Evolutionary conservation across 2,329 filamentous ascomycete species (phyloP).

Genomic region (Penicillium glabrum): DNA sequence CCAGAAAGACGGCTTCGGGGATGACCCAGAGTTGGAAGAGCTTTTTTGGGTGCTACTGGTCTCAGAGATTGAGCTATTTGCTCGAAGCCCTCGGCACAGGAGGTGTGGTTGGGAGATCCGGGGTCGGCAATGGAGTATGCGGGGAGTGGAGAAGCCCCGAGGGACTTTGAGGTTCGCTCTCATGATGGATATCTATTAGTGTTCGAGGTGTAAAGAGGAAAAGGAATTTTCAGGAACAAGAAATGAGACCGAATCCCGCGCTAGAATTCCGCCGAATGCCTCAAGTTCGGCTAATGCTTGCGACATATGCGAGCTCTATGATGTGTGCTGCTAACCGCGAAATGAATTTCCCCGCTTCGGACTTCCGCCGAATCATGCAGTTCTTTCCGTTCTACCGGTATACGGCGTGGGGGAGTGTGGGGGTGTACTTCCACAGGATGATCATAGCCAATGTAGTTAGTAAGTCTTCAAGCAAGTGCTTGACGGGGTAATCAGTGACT

Average conservation of each 20-base stretch:
- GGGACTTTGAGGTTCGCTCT: slow-evolving; percentile 18
- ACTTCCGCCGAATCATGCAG: slow-evolving; percentile 19
- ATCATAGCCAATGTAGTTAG: too few species aligned
- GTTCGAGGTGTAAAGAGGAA: neutral
- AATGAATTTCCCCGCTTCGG: slow-evolving; percentile 9
- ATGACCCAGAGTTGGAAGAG: slow-evolving; percentile 15
- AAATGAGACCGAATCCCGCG: neutral
- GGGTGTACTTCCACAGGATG: neutral
- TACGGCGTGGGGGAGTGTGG: slow-evolving; percentile 8
- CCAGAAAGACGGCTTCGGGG: slow-evolving; percentile 36
- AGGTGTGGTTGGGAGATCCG: slow-evolving; percentile 12
- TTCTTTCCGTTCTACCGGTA: slow-evolving; percentile 3
- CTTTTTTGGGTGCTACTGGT: slow-evolving; percentile 6
- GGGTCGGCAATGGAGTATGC: slow-evolving; percentile 22
- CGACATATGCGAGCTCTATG: neutral
- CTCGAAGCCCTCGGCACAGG: slow-evolving; percentile 12
- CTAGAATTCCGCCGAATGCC: neutral
- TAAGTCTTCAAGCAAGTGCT: too few species aligned
- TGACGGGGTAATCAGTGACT: too few species aligned
- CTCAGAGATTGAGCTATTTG: slow-evolving; percentile 17
- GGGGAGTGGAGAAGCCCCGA: slow-evolving; percentile 29
- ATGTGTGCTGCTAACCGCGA: neutral
- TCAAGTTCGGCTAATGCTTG: neutral
- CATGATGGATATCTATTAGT: slow-evolving; percentile 10
- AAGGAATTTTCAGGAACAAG: neutral